Conservation (phyloP, 1,284 basidiomycete species). For the Leccinum huronense region DNA sequence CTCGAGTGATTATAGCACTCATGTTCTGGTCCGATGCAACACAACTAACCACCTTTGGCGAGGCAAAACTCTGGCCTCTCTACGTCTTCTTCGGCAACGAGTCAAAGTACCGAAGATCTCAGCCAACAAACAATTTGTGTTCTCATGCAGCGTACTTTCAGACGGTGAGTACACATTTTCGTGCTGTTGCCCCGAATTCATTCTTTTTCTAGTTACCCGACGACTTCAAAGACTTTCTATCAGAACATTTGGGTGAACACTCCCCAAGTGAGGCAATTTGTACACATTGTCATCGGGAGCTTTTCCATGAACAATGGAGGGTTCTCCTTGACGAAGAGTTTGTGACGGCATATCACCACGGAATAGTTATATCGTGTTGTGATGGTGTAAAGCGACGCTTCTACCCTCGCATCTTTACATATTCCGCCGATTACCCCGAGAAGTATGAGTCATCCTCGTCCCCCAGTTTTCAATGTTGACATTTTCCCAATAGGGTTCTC, state of each 20-base stretch:
- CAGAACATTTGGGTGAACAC: background rate
- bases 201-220: slow-evolving; percentile 5
- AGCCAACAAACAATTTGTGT: too few species aligned
- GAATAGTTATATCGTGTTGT: slow-evolving; percentile 18
- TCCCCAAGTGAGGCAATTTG: slow-evolving; percentile 7
- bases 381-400: slow-evolving; percentile 22
- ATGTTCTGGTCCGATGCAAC: too few species aligned
- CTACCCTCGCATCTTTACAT: slow-evolving; percentile 27
- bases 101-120: too few species aligned
- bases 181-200: background rate
- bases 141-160: too few species aligned
- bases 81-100: too few species aligned
- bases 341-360: slow-evolving; percentile 23
- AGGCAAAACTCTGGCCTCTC: too few species aligned
- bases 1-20: too few species aligned
- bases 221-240: slow-evolving; percentile 15
- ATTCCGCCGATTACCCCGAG: slow-evolving; percentile 33
- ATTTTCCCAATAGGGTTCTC: slow-evolving; percentile 24
- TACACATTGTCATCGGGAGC: slow-evolving; percentile 22
- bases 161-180: too few species aligned
- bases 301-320: slow-evolving; percentile 24
- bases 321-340: slow-evolving; percentile 8
- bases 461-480: background rate
- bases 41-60: too few species aligned
- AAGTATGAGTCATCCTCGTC: slow-evolving; percentile 22